Conservation (phyloP, 2,329 filamentous ascomycete species). For the Aureobasidium sp. region DNA sequence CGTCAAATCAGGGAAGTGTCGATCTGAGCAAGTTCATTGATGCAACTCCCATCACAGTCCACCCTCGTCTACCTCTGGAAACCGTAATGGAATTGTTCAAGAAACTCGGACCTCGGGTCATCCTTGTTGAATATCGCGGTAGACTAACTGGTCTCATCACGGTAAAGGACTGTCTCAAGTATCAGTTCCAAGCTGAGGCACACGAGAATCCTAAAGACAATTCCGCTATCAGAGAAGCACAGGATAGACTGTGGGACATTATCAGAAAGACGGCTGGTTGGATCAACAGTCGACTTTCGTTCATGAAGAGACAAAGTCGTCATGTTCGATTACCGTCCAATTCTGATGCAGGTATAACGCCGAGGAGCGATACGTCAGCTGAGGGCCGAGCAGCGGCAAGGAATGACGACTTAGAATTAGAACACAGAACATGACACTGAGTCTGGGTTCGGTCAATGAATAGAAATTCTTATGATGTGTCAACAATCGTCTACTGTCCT, state of each 20-base stretch:
- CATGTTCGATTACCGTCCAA: slow-evolving; percentile 9
- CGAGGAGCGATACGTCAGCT: not conserved
- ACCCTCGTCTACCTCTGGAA: slow-evolving; percentile 84
- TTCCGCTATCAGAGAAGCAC: slow-evolving; percentile 46
- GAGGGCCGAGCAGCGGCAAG: slow-evolving; percentile 4
- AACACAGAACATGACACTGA: slow-evolving; percentile 29
- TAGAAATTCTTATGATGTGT: not conserved
- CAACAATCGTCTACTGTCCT: not conserved
- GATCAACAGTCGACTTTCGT: slow-evolving; percentile 19
- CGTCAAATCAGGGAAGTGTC: slow-evolving; percentile 51
- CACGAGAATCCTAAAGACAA: slow-evolving; percentile 65
- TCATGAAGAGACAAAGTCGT: slow-evolving; percentile 1
- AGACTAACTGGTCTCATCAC: slow-evolving; percentile 80
- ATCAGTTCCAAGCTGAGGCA: slow-evolving; percentile 93
- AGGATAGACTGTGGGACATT: slow-evolving; percentile 58
- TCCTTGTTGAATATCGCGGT: slow-evolving; percentile 86
- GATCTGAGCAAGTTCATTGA: slow-evolving; percentile 88
- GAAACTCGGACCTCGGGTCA: slow-evolving; percentile 91
- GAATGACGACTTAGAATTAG: slow-evolving; percentile 28
- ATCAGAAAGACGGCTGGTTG: slow-evolving; percentile 26
- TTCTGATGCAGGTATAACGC: not conserved
- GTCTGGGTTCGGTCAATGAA: not conserved
- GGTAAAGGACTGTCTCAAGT: slow-evolving; percentile 93
- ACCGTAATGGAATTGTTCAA: slow-evolving; percentile 98
- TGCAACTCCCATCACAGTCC: slow-evolving; percentile 79